Conservation (phyloP, 345 rosid species). For the Gossypium herbaceum region DNA sequence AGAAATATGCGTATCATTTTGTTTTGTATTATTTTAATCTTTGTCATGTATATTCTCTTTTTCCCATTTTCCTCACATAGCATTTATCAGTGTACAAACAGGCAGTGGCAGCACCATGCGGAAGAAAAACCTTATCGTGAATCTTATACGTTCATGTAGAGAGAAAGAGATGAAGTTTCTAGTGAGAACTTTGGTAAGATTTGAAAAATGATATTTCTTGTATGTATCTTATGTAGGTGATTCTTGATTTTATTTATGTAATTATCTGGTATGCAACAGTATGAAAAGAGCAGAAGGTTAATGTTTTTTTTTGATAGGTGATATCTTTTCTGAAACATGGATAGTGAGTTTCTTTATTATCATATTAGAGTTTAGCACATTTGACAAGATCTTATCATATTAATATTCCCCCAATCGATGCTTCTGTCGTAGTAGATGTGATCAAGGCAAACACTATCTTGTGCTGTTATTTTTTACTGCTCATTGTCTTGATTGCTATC, state of each 20-base stretch:
- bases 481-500: not conserved
- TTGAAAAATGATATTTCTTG: not conserved
- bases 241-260: not conserved
- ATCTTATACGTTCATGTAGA: constrained; percentile 77
- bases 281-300: not conserved
- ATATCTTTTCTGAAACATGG: not conserved
- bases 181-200: constrained; percentile 77
- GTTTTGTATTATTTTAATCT: not conserved
- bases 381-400: not conserved
- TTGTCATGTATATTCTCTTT: constrained; percentile 9
- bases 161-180: constrained; percentile 88
- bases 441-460: not conserved
- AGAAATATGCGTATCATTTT: not conserved
- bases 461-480: not conserved
- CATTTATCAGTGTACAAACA: constrained; percentile 67
- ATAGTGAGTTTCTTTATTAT: not conserved
- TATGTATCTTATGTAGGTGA: not conserved
- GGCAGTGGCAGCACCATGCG: constrained; percentile 71
- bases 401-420: not conserved
- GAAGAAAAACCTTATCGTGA: constrained; percentile 77
- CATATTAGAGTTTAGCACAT: not conserved
- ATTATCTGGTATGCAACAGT: not conserved
- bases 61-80: constrained; percentile 25
- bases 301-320: not conserved
- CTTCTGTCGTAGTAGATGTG: not conserved